Evolutionary conservation across 1,284 basidiomycete species (phyloP).

Genomic region (Ganoderma sinense): DNA sequence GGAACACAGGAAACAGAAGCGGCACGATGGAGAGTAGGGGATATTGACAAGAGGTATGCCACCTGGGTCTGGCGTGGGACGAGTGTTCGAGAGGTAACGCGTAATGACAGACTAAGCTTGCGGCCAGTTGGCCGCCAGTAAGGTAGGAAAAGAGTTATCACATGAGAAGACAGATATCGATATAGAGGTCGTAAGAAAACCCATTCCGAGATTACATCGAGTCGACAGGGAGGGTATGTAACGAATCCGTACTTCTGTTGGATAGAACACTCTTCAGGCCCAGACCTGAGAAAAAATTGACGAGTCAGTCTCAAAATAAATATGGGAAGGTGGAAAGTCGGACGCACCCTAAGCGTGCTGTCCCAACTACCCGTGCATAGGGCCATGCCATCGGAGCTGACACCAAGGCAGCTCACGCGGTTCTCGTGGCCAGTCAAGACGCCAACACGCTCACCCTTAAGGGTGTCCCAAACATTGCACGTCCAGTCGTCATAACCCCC

Average conservation of each 20-base stretch:
- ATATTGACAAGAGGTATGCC: conserved; percentile 45
- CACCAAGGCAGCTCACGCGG: conserved; percentile 95
- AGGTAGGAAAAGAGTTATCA: conserved; percentile 42
- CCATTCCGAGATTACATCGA: conserved; percentile 29
- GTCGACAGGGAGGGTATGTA: conserved; percentile 34
- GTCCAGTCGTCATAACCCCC: conserved; percentile 99
- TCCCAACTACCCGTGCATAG: conserved; percentile 99
- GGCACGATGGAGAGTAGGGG: conserved; percentile 25
- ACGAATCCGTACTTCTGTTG: conserved; percentile 23
- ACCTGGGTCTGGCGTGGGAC: conserved; percentile 36
- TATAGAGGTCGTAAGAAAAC: conserved; percentile 24
- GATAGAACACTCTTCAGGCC: conserved; percentile 44
- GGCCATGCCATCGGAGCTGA: conserved; percentile 96
- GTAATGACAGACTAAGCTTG: conserved; percentile 69
- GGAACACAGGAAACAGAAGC: conserved; percentile 25
- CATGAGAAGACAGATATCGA: conserved; percentile 42
- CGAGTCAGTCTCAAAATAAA: not conserved
- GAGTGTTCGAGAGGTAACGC: conserved; percentile 45
- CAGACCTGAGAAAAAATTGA: conserved; percentile 45
- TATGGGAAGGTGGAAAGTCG: not conserved
- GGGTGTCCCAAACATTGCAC: conserved; percentile 99
- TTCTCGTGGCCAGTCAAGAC: conserved; percentile 98
- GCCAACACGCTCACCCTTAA: conserved; percentile 97
- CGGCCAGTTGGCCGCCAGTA: conserved; percentile 35
- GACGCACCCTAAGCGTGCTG: conserved; percentile 89